A percentile compares a stretch with the other conserved stretches of the same genome.
Conservation (phyloP, 306 rosid species). For the Fagus sylvatica region DNA sequence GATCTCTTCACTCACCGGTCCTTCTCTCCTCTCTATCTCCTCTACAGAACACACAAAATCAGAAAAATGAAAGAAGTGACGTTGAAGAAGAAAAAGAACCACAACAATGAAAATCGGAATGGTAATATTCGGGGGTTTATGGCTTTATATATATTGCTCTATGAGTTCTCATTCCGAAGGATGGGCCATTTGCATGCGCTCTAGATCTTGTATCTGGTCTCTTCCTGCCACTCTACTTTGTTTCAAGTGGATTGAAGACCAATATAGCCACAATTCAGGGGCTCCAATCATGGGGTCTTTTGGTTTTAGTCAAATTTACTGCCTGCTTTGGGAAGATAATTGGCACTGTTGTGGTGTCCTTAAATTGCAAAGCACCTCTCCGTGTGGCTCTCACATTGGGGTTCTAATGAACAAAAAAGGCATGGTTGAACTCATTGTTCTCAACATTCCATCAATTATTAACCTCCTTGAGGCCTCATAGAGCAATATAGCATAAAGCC, state of each 20-base stretch:
- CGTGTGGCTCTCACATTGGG: slow-evolving; percentile 72
- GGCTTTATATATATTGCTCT: too few species aligned
- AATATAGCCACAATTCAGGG: slow-evolving; percentile 74
- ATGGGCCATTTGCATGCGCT: slow-evolving; percentile 70
- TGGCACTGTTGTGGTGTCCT: slow-evolving; percentile 62
- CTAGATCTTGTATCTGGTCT: slow-evolving; percentile 89
- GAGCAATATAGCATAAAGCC: too few species aligned
- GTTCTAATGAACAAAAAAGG: slow-evolving; percentile 87
- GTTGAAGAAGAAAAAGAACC: too few species aligned
- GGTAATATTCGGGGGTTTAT: too few species aligned
- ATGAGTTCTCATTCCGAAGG: too few species aligned
- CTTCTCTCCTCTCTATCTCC: too few species aligned
- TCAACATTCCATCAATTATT: slow-evolving; percentile 73
- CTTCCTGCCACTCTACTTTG: slow-evolving; percentile 75
- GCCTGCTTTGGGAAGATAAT: slow-evolving; percentile 84
- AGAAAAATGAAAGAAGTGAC: too few species aligned
- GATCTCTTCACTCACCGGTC: too few species aligned
- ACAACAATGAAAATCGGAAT: too few species aligned
- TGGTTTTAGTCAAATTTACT: slow-evolving; percentile 58
- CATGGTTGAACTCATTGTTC: slow-evolving; percentile 86
- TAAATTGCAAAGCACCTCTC: slow-evolving; percentile 51
- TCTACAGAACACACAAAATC: too few species aligned
- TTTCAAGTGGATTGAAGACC: too few species aligned
- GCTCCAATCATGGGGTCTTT: slow-evolving; percentile 78
- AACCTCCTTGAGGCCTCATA: slow-evolving; percentile 78